phyloP scores from a whole-genome alignment of 495 filamentous ascomycete genomes.

The Parachaetomium inaequale region DNA sequence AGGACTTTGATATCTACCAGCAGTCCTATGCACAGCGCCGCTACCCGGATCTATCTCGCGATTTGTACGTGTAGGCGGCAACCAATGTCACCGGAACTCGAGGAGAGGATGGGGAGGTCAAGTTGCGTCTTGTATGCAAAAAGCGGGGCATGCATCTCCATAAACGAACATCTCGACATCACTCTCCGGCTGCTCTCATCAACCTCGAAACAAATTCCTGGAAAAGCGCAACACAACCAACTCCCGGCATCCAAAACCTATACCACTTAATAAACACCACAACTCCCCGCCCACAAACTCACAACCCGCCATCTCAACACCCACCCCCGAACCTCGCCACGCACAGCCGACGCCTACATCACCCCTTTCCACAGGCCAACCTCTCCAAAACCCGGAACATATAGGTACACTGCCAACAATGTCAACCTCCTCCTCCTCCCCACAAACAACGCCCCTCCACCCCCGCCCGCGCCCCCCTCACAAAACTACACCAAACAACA shows the following conservation, averaged over 20 bases:
- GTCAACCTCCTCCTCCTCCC: slow-evolving; percentile 9
- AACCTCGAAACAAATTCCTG: background rate
- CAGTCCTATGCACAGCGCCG: too few relatives aligned
- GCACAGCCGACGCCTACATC: background rate
- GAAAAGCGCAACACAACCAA: background rate
- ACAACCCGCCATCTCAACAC: background rate
- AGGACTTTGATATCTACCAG: too few relatives aligned
- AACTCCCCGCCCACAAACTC: background rate
- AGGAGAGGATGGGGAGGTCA: background rate
- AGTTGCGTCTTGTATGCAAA: background rate
- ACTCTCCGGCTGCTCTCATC: background rate
- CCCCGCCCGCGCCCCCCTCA: slow-evolving; percentile 5
- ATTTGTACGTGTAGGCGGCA: background rate
- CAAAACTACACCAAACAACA: background rate
- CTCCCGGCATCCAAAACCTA: background rate
- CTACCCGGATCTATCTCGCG: too few relatives aligned
- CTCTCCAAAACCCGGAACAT: too few relatives aligned
- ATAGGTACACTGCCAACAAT: slow-evolving; percentile 4
- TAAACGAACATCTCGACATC: background rate
- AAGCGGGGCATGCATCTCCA: slow-evolving; percentile 4
- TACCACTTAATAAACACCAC: background rate
- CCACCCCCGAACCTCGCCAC: background rate
- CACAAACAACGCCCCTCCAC: slow-evolving; percentile 18
- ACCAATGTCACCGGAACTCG: background rate
- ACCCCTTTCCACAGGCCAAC: background rate